Evolutionary conservation across 2,329 filamentous ascomycete genomes (phyloP).

Genomic region (Apiospora marii): DNA sequence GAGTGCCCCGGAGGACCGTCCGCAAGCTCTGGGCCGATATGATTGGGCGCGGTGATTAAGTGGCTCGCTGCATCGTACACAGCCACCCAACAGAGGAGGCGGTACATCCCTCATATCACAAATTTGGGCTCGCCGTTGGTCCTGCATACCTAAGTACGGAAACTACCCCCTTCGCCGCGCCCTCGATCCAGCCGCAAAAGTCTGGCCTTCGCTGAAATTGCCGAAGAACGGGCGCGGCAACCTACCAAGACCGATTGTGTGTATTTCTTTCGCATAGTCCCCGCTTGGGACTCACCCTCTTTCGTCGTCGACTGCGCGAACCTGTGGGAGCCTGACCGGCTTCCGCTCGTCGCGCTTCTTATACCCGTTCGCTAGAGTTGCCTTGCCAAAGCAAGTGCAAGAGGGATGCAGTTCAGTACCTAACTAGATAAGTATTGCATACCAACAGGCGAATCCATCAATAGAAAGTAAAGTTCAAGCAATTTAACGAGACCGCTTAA

Average conservation of each 20-base stretch:
- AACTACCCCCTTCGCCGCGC: not conserved
- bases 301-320: not conserved
- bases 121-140: not conserved
- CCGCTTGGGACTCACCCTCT: not conserved
- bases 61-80: not conserved
- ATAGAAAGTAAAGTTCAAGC: not conserved
- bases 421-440: not conserved
- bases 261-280: not conserved
- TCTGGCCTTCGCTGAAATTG: not conserved
- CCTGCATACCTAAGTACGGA: not conserved
- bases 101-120: not conserved
- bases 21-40: constrained; percentile 3
- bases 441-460: not conserved
- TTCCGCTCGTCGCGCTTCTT: not conserved
- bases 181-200: not conserved
- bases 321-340: not conserved
- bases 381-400: not conserved
- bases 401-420: constrained; percentile 1
- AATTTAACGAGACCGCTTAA: not conserved
- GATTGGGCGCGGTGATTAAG: constrained; percentile 10
- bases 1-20: constrained; percentile 40
- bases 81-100: not conserved
- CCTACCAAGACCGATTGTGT: not conserved
- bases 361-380: not conserved
- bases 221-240: not conserved